phyloP scores from a whole-genome alignment of 768 basidiomycete species.

The Coprinopsis sp. region DNA sequence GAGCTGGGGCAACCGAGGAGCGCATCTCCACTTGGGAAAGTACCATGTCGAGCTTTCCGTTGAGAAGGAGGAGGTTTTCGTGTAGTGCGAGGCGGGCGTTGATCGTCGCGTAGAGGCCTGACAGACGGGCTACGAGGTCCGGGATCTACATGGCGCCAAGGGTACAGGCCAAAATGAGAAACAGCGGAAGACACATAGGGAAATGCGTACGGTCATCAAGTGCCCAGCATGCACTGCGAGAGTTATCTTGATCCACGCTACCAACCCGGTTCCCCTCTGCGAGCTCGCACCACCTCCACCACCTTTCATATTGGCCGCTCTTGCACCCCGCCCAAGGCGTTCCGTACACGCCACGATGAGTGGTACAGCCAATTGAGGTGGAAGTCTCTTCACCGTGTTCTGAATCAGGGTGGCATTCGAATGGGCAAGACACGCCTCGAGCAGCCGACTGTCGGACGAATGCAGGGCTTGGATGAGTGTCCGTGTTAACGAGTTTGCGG shows the following conservation, averaged over 20 bases:
- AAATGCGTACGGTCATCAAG: conserved; percentile 80
- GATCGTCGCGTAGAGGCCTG: conserved; percentile 78
- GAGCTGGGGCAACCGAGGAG: conserved; percentile 62
- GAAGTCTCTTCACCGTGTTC: conserved; percentile 82
- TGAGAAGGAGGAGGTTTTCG: conserved; percentile 78
- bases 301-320: conserved; percentile 70
- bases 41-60: conserved; percentile 89
- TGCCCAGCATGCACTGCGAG: conserved; percentile 84
- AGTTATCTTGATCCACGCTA: conserved; percentile 77
- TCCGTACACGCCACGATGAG: conserved; percentile 87
- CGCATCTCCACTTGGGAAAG: conserved; percentile 91
- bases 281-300: conserved; percentile 76
- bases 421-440: conserved; percentile 85
- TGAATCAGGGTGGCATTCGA: conserved; percentile 77
- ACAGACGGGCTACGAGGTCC: conserved; percentile 82
- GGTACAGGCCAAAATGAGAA: background rate
- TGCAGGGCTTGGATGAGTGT: conserved; percentile 96
- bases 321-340: conserved; percentile 70
- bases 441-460: conserved; percentile 81
- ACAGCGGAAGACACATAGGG: background rate
- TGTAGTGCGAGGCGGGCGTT: conserved; percentile 77
- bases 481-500: conserved; percentile 84
- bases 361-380: conserved; percentile 81
- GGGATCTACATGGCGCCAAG: conserved; percentile 61
- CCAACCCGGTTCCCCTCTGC: conserved; percentile 65